These are phyloP conservation scores for Glonium stellatum DNA, from an alignment of 495 filamentous ascomycete species.

Conservation along the genomic window DNA sequence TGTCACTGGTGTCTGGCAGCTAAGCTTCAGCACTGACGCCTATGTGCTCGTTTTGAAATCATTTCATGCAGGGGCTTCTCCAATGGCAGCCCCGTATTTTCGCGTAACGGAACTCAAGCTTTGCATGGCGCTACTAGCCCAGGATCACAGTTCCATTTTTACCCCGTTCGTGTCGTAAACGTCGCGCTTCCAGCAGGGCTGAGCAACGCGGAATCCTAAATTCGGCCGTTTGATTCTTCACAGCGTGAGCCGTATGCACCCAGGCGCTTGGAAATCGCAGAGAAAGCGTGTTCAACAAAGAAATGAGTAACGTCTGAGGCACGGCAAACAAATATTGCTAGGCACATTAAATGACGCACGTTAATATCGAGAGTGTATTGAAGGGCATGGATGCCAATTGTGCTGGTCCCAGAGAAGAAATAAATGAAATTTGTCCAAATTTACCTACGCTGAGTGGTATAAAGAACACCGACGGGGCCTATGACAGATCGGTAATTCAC, in stretches of 20 bases:
- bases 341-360: too few species aligned
- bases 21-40: slow-evolving; percentile 1
- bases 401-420: too few species aligned
- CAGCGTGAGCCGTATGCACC: not conserved
- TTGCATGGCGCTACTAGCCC: not conserved
- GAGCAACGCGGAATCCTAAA: not conserved
- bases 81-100: not conserved
- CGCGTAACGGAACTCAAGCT: not conserved
- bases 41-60: not conserved
- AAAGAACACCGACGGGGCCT: too few species aligned
- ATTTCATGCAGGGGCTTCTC: not conserved
- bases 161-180: not conserved
- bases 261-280: not conserved
- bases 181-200: slow-evolving; percentile 1
- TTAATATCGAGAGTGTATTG: too few species aligned
- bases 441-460: too few species aligned
- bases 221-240: not conserved
- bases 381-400: too few species aligned
- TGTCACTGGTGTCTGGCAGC: not conserved
- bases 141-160: not conserved
- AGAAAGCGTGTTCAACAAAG: not conserved
- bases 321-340: too few species aligned
- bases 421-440: too few species aligned
- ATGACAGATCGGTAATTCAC: too few species aligned
- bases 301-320: too few species aligned